Evolutionary conservation across 306 rosid genomes (phyloP).

Genomic region (Cyamopsis tetragonoloba): DNA sequence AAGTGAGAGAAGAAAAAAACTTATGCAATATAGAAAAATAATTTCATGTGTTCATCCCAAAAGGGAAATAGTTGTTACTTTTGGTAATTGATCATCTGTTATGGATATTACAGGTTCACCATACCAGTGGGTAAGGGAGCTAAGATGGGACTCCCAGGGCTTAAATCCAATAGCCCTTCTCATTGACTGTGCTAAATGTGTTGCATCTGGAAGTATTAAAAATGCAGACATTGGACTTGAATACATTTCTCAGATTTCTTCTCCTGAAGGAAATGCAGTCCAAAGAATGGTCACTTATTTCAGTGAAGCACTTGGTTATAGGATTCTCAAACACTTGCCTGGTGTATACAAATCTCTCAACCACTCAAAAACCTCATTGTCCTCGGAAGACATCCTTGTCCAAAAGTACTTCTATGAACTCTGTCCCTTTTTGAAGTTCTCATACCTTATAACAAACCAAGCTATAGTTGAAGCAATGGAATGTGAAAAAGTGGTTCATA

Average conservation of each 20-base stretch:
- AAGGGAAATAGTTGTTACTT: slow-evolving; percentile 31
- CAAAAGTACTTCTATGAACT: slow-evolving; percentile 64
- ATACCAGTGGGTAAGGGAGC: slow-evolving; percentile 49
- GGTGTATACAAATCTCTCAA: slow-evolving; percentile 68
- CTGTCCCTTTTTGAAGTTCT: slow-evolving; percentile 72
- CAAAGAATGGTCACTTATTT: slow-evolving; percentile 77
- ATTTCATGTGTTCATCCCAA: no score
- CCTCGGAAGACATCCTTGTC: slow-evolving; percentile 49
- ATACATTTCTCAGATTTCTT: slow-evolving; percentile 58
- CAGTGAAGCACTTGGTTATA: slow-evolving; percentile 69
- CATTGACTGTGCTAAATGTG: slow-evolving; percentile 58
- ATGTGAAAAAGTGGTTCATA: slow-evolving; percentile 65
- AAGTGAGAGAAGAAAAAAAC: no score
- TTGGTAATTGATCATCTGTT: slow-evolving; percentile 20
- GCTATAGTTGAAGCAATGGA: slow-evolving; percentile 86
- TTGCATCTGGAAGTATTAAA: slow-evolving; percentile 68
- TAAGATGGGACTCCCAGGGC: slow-evolving; percentile 53
- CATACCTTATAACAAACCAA: slow-evolving; percentile 68
- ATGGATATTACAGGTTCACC: slow-evolving; percentile 57
- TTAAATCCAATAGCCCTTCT: slow-evolving; percentile 54
- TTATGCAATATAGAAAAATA: no score
- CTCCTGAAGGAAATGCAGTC: slow-evolving; percentile 66
- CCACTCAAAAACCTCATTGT: slow-evolving; percentile 46
- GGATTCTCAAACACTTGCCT: slow-evolving; percentile 57
- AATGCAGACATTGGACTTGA: slow-evolving; percentile 69